Evolutionary conservation across 1,139 yeast genomes (phyloP).

Genomic region (Candida tetrigidarum): DNA sequence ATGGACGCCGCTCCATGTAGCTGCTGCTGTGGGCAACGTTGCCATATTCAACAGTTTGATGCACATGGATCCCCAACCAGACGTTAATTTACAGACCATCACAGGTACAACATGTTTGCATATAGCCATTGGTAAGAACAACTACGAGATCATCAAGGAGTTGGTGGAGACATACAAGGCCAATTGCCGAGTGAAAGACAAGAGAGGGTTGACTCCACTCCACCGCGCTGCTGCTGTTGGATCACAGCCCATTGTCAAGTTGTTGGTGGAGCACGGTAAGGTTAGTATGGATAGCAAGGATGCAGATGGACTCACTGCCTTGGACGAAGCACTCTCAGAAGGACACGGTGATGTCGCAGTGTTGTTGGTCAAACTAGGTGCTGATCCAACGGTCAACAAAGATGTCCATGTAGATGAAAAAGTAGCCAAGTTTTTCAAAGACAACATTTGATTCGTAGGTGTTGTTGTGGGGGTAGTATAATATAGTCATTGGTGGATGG

Average conservation of each 20-base stretch:
- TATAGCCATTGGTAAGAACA: constrained; percentile 74
- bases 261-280: constrained; percentile 54
- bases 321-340: constrained; percentile 92
- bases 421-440: constrained; percentile 28
- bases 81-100: constrained; percentile 53
- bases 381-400: constrained; percentile 54
- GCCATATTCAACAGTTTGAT: constrained; percentile 49
- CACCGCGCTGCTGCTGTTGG: constrained; percentile 90
- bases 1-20: constrained; percentile 89
- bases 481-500: no score
- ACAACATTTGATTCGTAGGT: constrained; percentile 4
- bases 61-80: constrained; percentile 33
- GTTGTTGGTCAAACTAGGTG: constrained; percentile 63
- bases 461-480: no score
- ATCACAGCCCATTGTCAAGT: constrained; percentile 53
- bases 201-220: constrained; percentile 64
- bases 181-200: constrained; percentile 68
- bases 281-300: constrained; percentile 76
- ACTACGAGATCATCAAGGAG: constrained; percentile 52
- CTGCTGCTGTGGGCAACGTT: constrained; percentile 71
- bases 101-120: constrained; percentile 80
- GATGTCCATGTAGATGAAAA: constrained; percentile 67
- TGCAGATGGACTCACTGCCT: constrained; percentile 77
- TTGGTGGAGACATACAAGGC: constrained; percentile 59
- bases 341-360: constrained; percentile 84